These are phyloP conservation scores for Mycena galopus DNA, from an alignment of 768 basidiomycete genomes.

Conservation along the genomic window DNA sequence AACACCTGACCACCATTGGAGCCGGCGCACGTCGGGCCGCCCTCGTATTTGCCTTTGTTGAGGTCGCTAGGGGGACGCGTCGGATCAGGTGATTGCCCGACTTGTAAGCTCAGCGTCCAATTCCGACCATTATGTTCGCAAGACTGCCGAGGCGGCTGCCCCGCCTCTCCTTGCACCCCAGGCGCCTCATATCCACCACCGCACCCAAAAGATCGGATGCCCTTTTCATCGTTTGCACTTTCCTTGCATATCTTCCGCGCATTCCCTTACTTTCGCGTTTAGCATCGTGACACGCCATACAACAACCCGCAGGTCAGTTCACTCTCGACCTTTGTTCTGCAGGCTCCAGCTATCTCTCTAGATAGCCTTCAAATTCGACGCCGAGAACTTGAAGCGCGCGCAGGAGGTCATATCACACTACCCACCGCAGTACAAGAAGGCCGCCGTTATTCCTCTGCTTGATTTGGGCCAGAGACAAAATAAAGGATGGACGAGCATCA, in stretches of 20 bases:
- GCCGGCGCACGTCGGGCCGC: neutral
- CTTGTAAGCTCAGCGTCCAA: too few species aligned
- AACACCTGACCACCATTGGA: neutral
- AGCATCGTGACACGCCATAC: conserved; percentile 96
- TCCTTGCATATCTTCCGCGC: conserved; percentile 16
- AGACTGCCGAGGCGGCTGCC: conserved; percentile 50
- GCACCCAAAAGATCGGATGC: conserved; percentile 77
- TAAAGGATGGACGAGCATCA: conserved; percentile 98
- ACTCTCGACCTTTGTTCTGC: conserved; percentile 5
- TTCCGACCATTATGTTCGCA: conserved; percentile 46
- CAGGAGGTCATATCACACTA: conserved; percentile 93
- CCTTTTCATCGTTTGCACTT: conserved; percentile 82
- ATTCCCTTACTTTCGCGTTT: conserved; percentile 35
- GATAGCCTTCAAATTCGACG: conserved; percentile 91
- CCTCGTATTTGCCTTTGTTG: neutral
- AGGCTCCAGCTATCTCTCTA: conserved; percentile 45
- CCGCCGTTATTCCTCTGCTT: conserved; percentile 95
- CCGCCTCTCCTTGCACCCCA: conserved; percentile 37
- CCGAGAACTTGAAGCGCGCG: conserved; percentile 87
- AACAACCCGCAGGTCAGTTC: conserved; percentile 83
- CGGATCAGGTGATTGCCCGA: neutral
- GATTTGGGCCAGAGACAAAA: conserved; percentile 98
- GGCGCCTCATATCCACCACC: conserved; percentile 58
- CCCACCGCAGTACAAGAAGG: conserved; percentile 98
- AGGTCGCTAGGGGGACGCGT: neutral